Conservation (phyloP, 257 asterid genomes). For the Fraxinus excelsior region DNA sequence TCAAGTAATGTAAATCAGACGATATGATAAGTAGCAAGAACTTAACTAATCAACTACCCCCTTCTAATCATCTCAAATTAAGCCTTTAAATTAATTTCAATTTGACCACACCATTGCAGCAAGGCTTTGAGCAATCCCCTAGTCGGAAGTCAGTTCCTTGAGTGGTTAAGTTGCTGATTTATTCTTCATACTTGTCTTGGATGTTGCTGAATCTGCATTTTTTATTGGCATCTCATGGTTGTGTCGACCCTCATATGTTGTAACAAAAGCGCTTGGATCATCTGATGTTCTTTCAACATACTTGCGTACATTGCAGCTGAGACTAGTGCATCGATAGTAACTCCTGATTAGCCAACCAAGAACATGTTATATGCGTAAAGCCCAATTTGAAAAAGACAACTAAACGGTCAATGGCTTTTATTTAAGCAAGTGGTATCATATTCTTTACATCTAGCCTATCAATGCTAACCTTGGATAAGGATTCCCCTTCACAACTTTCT, state of each 20-base stretch:
- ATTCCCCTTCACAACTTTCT: conserved; percentile 84
- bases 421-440: background rate
- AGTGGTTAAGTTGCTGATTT: conserved; percentile 9
- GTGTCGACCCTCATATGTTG: conserved; percentile 86
- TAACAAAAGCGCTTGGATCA: conserved; percentile 57
- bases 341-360: conserved; percentile 55
- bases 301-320: conserved; percentile 69
- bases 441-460: too few species aligned
- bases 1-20: background rate
- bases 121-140: too few species aligned
- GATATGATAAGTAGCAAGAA: background rate
- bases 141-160: too few species aligned
- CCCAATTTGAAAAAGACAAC: too few species aligned
- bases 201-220: conserved; percentile 33
- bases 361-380: background rate
- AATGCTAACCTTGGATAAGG: conserved; percentile 66
- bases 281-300: conserved; percentile 77
- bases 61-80: background rate
- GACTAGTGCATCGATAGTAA: conserved; percentile 81
- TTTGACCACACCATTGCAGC: too few species aligned
- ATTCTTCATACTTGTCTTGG: conserved; percentile 39
- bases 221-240: conserved; percentile 58
- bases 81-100: background rate
- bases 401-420: background rate
- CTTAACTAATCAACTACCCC: background rate